Evolutionary conservation across 2,329 filamentous ascomycete genomes (phyloP), one percentile per base, ranked within the genome.

Genomic region (Allantophomopsis lycopodina): DNA sequence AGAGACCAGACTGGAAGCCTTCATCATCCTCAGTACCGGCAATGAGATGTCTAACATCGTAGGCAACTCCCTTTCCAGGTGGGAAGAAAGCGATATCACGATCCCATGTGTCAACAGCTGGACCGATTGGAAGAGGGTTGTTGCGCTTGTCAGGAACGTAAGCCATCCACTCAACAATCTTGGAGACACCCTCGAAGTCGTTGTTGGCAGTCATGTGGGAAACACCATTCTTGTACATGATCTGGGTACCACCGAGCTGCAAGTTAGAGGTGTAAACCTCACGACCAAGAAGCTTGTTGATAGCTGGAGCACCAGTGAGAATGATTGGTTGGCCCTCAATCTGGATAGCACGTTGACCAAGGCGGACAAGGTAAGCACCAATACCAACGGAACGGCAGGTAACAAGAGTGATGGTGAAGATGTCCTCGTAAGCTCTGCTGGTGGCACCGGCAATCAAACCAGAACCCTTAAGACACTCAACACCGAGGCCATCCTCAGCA

Each of bases 211-310:
- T 95, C 84, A 96, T 89, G 69, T 98, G 91, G 16, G 91, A 96
- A 33, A 98, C 91, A 76, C 91, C 91, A 60, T 98, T 98, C 68
- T 85, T 88, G 77, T 98, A 96, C 91, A 98, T 98, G 73, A 98
- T 98, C 65, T 98, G 91, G n/a, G 91, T 98, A 53, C 91, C 91
- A 78, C 91, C 91, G 48, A 98, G 85, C 70, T 98, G 91, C 57
- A 98, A 66, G 73, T 98, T 98, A 44, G 91, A 96, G 17, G 91
- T 95, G 69, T 98, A 98, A 21, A 98, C 89, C 64, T 98, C 91
- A 51, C 93, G 87, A 55, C 91, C 91, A 44, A 98, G 78, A 54
- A 98, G 72, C 68, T 96, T 98, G 77, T 98, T 98, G 60, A 98
- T 82, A 43, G 91, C 91, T 48, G 86, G 85, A 37, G 91, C 91